Percentiles rank a stretch among this genome's conserved stretches.
Conservation (phyloP, 257 asterid genomes). For the Salvia miltiorrhiza region DNA sequence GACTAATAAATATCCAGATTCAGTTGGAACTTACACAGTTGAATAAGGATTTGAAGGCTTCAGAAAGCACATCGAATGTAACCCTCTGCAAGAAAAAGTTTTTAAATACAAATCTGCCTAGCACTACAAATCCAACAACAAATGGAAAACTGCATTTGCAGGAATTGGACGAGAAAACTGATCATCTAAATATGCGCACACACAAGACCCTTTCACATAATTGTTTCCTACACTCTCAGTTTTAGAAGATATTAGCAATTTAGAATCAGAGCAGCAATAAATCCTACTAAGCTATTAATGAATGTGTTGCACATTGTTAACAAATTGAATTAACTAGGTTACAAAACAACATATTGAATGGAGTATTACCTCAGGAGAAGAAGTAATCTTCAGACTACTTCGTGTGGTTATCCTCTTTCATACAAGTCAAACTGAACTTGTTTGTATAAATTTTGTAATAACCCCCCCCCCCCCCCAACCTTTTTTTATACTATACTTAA, state of each 20-base stretch:
- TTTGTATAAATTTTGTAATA: background rate
- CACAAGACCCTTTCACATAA: background rate
- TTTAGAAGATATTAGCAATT: background rate
- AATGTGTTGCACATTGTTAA: background rate
- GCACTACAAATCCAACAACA: conserved; percentile 11
- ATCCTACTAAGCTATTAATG: background rate
- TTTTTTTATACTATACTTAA: background rate
- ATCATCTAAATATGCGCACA: background rate
- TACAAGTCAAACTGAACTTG: background rate
- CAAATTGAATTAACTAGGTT: background rate
- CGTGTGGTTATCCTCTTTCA: background rate
- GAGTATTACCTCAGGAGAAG: background rate
- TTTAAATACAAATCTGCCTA: conserved; percentile 22
- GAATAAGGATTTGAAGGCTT: conserved; percentile 19
- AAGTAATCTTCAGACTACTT: background rate
- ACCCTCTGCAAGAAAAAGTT: conserved; percentile 26
- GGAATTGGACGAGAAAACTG: background rate
- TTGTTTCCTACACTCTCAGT: background rate
- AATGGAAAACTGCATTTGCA: background rate
- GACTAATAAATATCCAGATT: conserved; percentile 14
- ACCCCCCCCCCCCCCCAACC: background rate
- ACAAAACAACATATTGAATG: background rate
- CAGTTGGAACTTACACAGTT: conserved; percentile 6
- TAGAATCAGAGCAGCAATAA: background rate
- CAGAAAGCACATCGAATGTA: conserved; percentile 23